Conservation (phyloP, 2,329 filamentous ascomycete species). For the Fusarium hostae region DNA sequence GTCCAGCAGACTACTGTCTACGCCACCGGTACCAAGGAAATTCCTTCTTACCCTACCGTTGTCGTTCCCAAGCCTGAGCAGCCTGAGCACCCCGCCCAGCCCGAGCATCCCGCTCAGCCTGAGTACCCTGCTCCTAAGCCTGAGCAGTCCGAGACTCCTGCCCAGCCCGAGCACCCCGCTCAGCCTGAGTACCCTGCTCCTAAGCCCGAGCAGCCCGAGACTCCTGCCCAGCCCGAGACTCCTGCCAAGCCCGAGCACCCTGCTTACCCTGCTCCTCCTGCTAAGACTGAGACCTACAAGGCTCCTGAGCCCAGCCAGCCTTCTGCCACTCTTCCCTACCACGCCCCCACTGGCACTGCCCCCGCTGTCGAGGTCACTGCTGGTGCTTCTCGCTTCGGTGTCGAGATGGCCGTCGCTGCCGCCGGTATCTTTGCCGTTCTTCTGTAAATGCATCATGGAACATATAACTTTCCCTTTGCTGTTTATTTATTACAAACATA, state of each 20-base stretch:
- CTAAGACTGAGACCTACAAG: conserved; percentile 22
- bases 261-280: conserved; percentile 21
- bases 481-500: conserved; percentile 41
- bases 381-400: conserved; percentile 48
- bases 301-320: conserved; percentile 31
- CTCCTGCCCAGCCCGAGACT: conserved; percentile 8
- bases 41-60: conserved; percentile 37
- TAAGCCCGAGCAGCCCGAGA: conserved; percentile 11
- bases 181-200: conserved; percentile 25
- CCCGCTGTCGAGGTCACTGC: conserved; percentile 43
- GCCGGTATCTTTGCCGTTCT: conserved; percentile 49
- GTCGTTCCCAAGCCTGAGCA: conserved; percentile 26
- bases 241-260: conserved; percentile 15
- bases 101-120: conserved; percentile 8
- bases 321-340: conserved; percentile 36
- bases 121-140: conserved; percentile 10
- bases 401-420: conserved; percentile 46
- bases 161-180: conserved; percentile 4
- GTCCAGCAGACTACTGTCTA: conserved; percentile 24
- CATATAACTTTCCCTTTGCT: conserved; percentile 33
- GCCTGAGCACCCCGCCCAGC: conserved; percentile 1
- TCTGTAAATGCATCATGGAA: conserved; percentile 46
- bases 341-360: conserved; percentile 30
- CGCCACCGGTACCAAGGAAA: conserved; percentile 24
- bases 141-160: conserved; percentile 1